Evolutionary conservation across 805 yeast species (phyloP).

Genomic region (Lachancea nothofagi): DNA sequence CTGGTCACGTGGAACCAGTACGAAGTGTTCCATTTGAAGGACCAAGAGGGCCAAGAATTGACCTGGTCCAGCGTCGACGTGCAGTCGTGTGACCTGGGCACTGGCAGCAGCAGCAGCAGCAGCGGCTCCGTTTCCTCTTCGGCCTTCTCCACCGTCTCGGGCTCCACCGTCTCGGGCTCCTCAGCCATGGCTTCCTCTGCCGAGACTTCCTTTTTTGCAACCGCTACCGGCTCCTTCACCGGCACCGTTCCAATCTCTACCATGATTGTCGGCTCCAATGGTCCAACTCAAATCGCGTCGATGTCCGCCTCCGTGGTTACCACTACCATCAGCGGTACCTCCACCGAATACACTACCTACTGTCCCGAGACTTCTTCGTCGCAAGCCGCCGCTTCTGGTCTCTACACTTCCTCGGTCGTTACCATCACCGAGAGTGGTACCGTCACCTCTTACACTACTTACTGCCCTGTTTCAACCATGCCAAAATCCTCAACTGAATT

Average conservation of each 20-base stretch:
- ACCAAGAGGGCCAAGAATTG: conserved; percentile 15
- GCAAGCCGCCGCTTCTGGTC: conserved; percentile 3
- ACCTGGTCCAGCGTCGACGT: conserved; percentile 17
- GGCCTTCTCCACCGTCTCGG: not conserved
- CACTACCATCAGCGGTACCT: conserved; percentile 7
- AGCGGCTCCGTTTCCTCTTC: conserved; percentile 1
- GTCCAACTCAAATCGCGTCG: too few species aligned
- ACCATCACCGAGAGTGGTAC: conserved; percentile 15
- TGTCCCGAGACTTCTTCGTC: conserved; percentile 10
- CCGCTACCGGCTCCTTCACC: conserved; percentile 5
- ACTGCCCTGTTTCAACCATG: conserved; percentile 12
- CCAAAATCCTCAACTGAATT: conserved; percentile 1
- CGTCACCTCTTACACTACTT: conserved; percentile 17
- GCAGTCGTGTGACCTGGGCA: conserved; percentile 15
- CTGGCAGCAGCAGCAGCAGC: conserved; percentile 4
- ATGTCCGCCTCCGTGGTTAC: conserved; percentile 4
- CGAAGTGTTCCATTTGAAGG: conserved; percentile 22
- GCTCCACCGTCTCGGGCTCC: conserved; percentile 2
- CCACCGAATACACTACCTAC: conserved; percentile 15
- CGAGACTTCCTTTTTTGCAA: conserved; percentile 2
- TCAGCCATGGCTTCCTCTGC: conserved; percentile 6
- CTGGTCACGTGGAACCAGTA: conserved; percentile 24
- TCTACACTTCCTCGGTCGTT: conserved; percentile 8
- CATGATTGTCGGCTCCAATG: not conserved
- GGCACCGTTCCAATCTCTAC: not conserved